Percentiles rank a stretch among this genome's conserved stretches.
Evolutionary conservation across 2,329 filamentous ascomycete species (phyloP).

Genomic region (Colletotrichum lindemuthianum): DNA sequence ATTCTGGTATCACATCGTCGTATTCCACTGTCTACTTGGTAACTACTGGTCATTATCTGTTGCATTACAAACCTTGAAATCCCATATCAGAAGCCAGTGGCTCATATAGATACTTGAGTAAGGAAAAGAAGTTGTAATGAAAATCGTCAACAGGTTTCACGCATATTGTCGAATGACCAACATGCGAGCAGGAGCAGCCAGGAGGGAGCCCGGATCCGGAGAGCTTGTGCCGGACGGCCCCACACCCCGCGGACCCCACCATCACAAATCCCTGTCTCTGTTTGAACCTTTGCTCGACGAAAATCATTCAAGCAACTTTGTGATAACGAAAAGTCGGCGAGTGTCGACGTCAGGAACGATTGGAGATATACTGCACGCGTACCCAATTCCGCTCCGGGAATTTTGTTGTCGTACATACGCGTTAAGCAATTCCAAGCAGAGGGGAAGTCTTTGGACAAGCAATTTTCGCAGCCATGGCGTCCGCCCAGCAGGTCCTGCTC

Average conservation of each 20-base stretch:
- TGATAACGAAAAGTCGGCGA: slow-evolving; percentile 15
- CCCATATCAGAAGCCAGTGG: too few species aligned
- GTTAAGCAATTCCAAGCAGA: too few species aligned
- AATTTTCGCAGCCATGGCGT: slow-evolving; percentile 20
- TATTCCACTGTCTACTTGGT: too few species aligned
- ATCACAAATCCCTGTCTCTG: slow-evolving; percentile 26
- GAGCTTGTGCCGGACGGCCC: slow-evolving; percentile 30
- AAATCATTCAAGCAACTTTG: slow-evolving; percentile 30
- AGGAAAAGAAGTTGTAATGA: background rate
- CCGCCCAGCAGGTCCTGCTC: slow-evolving; percentile 75
- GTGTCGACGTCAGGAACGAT: background rate
- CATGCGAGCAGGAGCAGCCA: background rate
- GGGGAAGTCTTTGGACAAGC: background rate
- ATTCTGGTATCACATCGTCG: too few species aligned
- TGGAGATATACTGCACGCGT: background rate
- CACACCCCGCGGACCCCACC: slow-evolving; percentile 35
- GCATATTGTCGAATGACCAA: slow-evolving; percentile 3
- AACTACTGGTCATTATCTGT: too few species aligned
- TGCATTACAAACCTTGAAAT: too few species aligned
- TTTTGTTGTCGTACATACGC: too few species aligned
- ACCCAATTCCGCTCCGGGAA: too few species aligned
- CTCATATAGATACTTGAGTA: background rate
- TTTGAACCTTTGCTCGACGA: slow-evolving; percentile 18
- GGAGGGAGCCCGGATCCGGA: slow-evolving; percentile 20
- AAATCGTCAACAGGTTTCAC: background rate